These are phyloP conservation scores for Knufia petricola DNA, from an alignment of 2,329 filamentous ascomycete genomes.

Conservation along the genomic window DNA sequence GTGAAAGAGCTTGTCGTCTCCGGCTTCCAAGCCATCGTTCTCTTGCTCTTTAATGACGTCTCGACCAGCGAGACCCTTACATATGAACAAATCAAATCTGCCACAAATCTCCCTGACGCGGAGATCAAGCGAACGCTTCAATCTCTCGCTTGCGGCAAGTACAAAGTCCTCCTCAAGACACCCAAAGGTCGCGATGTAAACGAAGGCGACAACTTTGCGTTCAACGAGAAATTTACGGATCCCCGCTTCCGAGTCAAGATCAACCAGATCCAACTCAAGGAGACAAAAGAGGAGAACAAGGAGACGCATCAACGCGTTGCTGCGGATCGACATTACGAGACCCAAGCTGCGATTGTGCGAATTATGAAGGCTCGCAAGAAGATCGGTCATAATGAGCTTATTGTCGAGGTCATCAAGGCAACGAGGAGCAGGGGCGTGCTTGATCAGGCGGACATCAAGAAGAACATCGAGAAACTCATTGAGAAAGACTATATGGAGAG, in stretches of 20 bases:
- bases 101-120: conserved; percentile 62
- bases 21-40: conserved; percentile 81
- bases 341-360: conserved; percentile 88
- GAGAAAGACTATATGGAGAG: conserved; percentile 91
- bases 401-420: conserved; percentile 84
- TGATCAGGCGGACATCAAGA: conserved; percentile 82
- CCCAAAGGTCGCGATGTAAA: conserved; percentile 77
- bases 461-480: conserved; percentile 91
- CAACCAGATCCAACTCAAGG: conserved; percentile 95
- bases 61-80: conserved; percentile 53
- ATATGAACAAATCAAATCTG: conserved; percentile 65
- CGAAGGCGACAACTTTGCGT: conserved; percentile 68
- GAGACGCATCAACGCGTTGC: conserved; percentile 84
- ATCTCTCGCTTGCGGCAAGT: conserved; percentile 84
- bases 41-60: conserved; percentile 78
- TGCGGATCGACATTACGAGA: conserved; percentile 87
- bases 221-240: conserved; percentile 69
- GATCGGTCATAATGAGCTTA: conserved; percentile 76
- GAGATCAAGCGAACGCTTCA: conserved; percentile 88
- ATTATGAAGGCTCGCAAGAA: conserved; percentile 93
- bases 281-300: conserved; percentile 90
- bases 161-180: conserved; percentile 72
- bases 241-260: conserved; percentile 90
- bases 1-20: conserved; percentile 83
- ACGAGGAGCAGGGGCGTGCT: conserved; percentile 80